Base-by-base conservation (phyloP, 768 basidiomycete genomes). In the Cystoderma amianthinum region DNA sequence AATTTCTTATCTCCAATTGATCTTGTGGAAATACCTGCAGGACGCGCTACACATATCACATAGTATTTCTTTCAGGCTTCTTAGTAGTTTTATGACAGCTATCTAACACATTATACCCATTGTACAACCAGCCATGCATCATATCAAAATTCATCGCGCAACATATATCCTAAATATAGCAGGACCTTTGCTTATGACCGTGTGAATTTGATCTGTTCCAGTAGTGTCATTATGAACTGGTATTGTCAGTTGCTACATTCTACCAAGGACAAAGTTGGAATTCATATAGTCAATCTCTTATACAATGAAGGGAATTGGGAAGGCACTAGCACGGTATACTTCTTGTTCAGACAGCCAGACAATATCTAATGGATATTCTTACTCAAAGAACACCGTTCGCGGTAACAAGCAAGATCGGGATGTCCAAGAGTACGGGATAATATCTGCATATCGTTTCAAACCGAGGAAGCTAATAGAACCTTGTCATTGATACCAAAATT, bases 321-420 rank as follows among this genome's bases (percentile, higher is more conserved):
- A 91, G 59, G 78, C 77, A 16, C 69, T 91, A 48, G 75, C 77
- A 59, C 78, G 90, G 89, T 85, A 60, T 21, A 36, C 9, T 36
- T 36, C 34, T 67, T 57, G 18, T 39, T 30, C 19, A 36, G 30
- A 37, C 33, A 22, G 39, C 32, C 11, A 11, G 11, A 21, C 12
- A 9, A 18, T 5, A 11, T 10, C 17, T 15, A 6, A 24, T 41
- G 38, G 32, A 51, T 15, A 36, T 36, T 36, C 28, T 12, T 28
- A n/a, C 17, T 21, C 22, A 32, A 24, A 91, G 94, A 55, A 93
- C 94, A 41, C 96, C 96, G 55, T 91, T 93, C 64, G 65, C 89
- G 55, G 69, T 99, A 58, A 89, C 85, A 44, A 75, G 76, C 54
- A 88, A 82, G 69, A 82, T 86, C 52, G 96, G 96, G 21, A 84